Percentiles rank a stretch among this genome's conserved stretches.
phyloP scores from a whole-genome alignment of 306 rosid species.

The Nissolia schottii region DNA sequence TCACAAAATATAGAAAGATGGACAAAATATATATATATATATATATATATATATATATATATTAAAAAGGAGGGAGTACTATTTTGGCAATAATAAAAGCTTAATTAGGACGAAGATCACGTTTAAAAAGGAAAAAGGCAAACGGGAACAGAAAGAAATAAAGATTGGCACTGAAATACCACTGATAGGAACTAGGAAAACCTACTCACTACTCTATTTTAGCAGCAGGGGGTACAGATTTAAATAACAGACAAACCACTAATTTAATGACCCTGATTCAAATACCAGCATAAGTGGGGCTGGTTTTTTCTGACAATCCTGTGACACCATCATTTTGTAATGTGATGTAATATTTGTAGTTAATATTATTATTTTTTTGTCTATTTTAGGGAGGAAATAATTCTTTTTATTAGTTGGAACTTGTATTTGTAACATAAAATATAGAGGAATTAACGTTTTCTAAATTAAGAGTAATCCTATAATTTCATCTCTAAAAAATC shows the following conservation, averaged over 20 bases:
- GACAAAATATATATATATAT: no score
- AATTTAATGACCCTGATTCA: conserved; percentile 23
- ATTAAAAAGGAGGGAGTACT: no score
- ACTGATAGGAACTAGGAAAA: conserved; percentile 17
- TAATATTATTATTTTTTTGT: neutral
- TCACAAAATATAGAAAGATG: no score
- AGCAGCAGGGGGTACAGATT: conserved; percentile 22
- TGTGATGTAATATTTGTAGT: conserved; percentile 12
- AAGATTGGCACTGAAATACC: conserved; percentile 45
- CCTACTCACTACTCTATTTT: neutral
- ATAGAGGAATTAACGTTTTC: neutral
- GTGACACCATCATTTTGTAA: conserved; percentile 35
- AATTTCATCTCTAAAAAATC: no score
- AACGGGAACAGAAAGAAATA: conserved; percentile 58
- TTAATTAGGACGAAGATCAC: neutral
- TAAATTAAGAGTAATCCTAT: no score
- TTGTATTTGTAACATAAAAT: neutral
- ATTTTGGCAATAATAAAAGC: neutral
- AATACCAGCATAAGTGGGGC: conserved; percentile 18
- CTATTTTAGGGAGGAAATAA: neutral
- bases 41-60: no score
- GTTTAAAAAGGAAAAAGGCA: conserved; percentile 32
- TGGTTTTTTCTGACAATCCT: conserved; percentile 26
- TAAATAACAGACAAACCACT: neutral
- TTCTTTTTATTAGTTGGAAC: neutral